These are phyloP conservation scores for Rhizoclosmatium sp. DNA, from an alignment of 192 early-diverging fungal species.

Conservation along the genomic window DNA sequence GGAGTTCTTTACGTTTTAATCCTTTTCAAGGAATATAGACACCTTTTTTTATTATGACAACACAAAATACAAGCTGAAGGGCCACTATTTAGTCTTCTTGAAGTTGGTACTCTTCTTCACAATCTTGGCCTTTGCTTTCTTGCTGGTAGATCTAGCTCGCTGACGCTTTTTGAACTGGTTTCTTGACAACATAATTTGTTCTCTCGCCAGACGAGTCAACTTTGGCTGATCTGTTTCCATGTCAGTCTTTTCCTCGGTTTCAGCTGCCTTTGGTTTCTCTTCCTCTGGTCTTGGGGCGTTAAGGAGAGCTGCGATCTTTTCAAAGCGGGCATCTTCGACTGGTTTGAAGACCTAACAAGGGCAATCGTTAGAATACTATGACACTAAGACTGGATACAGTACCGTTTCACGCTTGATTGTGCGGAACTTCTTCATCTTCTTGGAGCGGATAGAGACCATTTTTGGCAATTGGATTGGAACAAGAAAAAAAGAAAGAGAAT, in stretches of 20 bases:
- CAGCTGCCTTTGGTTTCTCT: neutral
- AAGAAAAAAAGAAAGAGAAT: constrained; percentile 35
- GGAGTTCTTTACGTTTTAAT: constrained; percentile 33
- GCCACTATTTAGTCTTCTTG: neutral
- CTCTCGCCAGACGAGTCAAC: constrained; percentile 14
- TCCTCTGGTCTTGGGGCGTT: constrained; percentile 11
- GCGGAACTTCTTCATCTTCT: constrained; percentile 28
- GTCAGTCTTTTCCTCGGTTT: constrained; percentile 6
- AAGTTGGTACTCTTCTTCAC: constrained; percentile 17
- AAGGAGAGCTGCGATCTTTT: constrained; percentile 4
- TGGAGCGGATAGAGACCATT: constrained; percentile 35
- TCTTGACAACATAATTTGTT: constrained; percentile 34
- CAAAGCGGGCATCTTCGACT: constrained; percentile 40
- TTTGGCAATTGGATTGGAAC: neutral
- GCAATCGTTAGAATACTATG: neutral
- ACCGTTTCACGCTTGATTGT: constrained; percentile 33
- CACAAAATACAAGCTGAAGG: neutral
- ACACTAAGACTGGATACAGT: neutral
- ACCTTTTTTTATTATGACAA: constrained; percentile 6
- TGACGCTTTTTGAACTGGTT: constrained; percentile 41
- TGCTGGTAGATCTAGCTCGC: constrained; percentile 12
- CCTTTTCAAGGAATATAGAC: neutral
- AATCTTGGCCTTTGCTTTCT: constrained; percentile 20
- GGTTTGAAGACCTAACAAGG: constrained; percentile 33
- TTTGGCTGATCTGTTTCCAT: constrained; percentile 8